phyloP scores from a whole-genome alignment of 2,329 filamentous ascomycete species.

The Cladosporium sp. region DNA sequence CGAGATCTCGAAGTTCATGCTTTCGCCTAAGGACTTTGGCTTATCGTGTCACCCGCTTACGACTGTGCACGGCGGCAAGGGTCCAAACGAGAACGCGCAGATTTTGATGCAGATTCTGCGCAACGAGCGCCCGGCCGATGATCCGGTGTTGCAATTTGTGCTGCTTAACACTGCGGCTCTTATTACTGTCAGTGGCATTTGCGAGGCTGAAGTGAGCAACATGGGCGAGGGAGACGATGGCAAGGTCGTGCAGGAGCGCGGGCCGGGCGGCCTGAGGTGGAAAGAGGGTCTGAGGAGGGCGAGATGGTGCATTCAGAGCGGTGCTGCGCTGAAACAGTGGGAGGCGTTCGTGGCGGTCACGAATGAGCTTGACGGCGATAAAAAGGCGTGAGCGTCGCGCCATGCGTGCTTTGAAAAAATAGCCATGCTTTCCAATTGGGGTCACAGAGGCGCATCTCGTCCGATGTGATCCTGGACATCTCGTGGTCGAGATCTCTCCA shows the following conservation, averaged over 20 bases:
- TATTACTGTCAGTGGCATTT: conserved; percentile 77
- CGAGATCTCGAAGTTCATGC: conserved; percentile 67
- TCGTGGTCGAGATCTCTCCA: too few relatives aligned
- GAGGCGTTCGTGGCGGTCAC: conserved; percentile 76
- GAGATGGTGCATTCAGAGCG: conserved; percentile 80
- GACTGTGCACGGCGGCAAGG: conserved; percentile 76
- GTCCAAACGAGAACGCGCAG: conserved; percentile 77
- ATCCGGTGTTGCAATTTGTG: conserved; percentile 88
- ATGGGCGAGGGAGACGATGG: conserved; percentile 79
- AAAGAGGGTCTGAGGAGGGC: conserved; percentile 89
- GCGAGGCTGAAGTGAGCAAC: conserved; percentile 71
- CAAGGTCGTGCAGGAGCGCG: conserved; percentile 70
- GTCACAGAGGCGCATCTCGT: too few relatives aligned
- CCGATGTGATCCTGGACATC: too few relatives aligned
- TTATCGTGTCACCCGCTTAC: conserved; percentile 65
- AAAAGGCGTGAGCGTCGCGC: neutral
- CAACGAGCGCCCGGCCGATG: conserved; percentile 64
- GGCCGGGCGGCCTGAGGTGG: conserved; percentile 83
- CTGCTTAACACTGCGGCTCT: conserved; percentile 88
- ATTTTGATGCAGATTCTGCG: conserved; percentile 73
- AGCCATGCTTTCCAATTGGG: too few relatives aligned
- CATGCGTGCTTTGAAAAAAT: neutral
- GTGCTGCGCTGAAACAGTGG: conserved; percentile 79
- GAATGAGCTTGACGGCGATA: conserved; percentile 38
- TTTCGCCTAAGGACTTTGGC: conserved; percentile 83